Base-by-base conservation (phyloP, 2,329 filamentous ascomycete genomes). In the Podosphaera xanthii region DNA sequence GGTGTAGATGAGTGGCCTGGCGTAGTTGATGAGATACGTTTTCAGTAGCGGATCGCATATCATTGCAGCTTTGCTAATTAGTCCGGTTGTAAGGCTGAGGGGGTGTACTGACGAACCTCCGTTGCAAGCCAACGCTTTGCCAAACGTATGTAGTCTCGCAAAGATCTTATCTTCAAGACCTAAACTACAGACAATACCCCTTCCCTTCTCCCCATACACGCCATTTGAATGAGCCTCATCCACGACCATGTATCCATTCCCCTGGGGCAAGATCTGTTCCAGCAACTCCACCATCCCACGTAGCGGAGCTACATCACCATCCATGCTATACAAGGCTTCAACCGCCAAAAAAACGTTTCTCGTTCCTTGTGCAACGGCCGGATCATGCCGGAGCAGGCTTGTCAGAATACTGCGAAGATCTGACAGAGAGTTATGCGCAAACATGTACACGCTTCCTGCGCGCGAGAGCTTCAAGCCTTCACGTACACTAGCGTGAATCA, bases 401-500 rank as follows among this genome's bases (percentile, higher is more conserved):
- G 35, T 30, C 7, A 74, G 58, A 48, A 55, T 67, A 54, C 12
- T 75, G 60, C 9, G 70, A 48, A 60, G 54, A 61, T 64, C 63
- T 2, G 36, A 54, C 0, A 80, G 71, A 3, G 70, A 72, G 61
- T 82, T 84, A 64, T 87, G 84, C 10, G 67, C 64, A 62, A 87
- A 87, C 0, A 75, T 60, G 0, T 78, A 56, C 12, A 63, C 72
- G 42, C 65, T 69, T 0, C 65, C 70, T 0, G 77, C 1, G 61
- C 63, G 65, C 4, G 69, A 62, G 0, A 74, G 58, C 67, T 64
- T 73, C 46, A 70, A 67, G 0, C 70, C 68, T 0, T 81, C 80
- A 4, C 79, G 71, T 9, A 77, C 75, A 67, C 80, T 84, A 0
- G 83, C 83, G 64, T 86, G 83, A 2, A 85, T 77, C 12, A 80